Percentiles rank a stretch among this genome's conserved stretches.
These are phyloP conservation scores for Garcia nutans DNA, from an alignment of 345 rosid species.

Conservation along the genomic window DNA sequence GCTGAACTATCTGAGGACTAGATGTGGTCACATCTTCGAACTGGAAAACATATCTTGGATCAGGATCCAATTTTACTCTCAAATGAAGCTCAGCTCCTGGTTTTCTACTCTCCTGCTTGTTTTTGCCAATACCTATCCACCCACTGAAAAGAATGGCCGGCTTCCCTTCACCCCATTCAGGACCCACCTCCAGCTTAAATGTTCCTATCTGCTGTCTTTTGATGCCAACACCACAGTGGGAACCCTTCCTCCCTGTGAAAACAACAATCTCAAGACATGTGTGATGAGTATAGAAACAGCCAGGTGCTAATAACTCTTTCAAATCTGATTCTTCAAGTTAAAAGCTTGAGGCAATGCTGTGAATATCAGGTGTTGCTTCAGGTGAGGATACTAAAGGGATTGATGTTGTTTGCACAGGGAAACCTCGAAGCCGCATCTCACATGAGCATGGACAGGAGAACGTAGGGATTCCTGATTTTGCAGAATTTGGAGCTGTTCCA, in stretches of 20 bases:
- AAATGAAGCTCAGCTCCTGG: constrained; percentile 82
- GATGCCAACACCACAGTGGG: constrained; percentile 71
- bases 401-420: constrained; percentile 73
- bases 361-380: constrained; percentile 71
- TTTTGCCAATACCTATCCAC: constrained; percentile 87
- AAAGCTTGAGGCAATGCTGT: constrained; percentile 75
- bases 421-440: constrained; percentile 85
- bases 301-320: constrained; percentile 66
- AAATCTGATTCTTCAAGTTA: constrained; percentile 90
- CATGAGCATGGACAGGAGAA: constrained; percentile 61
- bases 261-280: constrained; percentile 70
- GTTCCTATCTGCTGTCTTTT: constrained; percentile 82
- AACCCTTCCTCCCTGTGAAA: constrained; percentile 61
- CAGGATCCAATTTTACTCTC: constrained; percentile 87
- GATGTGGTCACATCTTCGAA: constrained; percentile 76
- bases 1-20: constrained; percentile 96
- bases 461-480: constrained; percentile 46
- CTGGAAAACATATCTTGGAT: constrained; percentile 91
- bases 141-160: constrained; percentile 75
- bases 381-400: constrained; percentile 70
- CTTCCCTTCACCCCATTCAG: constrained; percentile 84
- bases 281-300: constrained; percentile 71
- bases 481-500: constrained; percentile 41
- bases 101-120: constrained; percentile 56
- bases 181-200: constrained; percentile 78